Percentiles rank a stretch among this genome's conserved stretches.
These are phyloP conservation scores for Erodium chrysanthum DNA, from an alignment of 441 rosid species.

Conservation along the genomic window DNA sequence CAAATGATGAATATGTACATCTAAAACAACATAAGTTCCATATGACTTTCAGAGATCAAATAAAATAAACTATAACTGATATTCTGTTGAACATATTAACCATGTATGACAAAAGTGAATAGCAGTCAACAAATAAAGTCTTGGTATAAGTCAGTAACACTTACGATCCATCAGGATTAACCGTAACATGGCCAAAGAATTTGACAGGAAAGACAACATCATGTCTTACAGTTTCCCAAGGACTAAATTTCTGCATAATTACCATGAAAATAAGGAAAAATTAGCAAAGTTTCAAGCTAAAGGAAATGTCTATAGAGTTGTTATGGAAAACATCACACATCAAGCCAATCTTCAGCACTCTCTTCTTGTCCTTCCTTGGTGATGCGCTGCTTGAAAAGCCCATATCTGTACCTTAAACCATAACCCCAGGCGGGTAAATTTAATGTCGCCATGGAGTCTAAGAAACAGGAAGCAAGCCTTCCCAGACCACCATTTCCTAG, in stretches of 20 bases:
- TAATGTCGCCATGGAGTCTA: slow-evolving; percentile 93
- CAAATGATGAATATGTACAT: slow-evolving; percentile 10
- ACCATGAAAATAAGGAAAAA: slow-evolving; percentile 21
- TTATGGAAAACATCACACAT: slow-evolving; percentile 37
- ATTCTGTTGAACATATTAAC: slow-evolving; percentile 5
- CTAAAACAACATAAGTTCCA: slow-evolving; percentile 2
- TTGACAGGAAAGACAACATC: slow-evolving; percentile 77
- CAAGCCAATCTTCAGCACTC: slow-evolving; percentile 97
- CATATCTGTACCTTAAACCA: slow-evolving; percentile 88
- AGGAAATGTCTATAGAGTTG: slow-evolving; percentile 10
- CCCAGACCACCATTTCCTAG: slow-evolving; percentile 98
- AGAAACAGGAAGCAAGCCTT: slow-evolving; percentile 92
- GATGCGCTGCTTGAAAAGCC: slow-evolving; percentile 79
- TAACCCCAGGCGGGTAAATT: slow-evolving; percentile 99
- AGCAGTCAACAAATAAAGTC: slow-evolving; percentile 2
- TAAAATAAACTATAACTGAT: not conserved
- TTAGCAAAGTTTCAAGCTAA: slow-evolving; percentile 19
- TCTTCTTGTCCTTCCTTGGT: slow-evolving; percentile 90
- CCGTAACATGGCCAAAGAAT: slow-evolving; percentile 68
- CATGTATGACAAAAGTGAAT: not conserved
- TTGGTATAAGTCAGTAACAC: slow-evolving; percentile 24
- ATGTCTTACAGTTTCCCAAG: slow-evolving; percentile 99
- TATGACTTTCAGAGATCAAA: not conserved
- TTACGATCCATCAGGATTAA: slow-evolving; percentile 80
- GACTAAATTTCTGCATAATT: slow-evolving; percentile 82